These are phyloP conservation scores for Hypomontagnella submonticulosa DNA, from an alignment of 495 filamentous ascomycete species.

Conservation along the genomic window DNA sequence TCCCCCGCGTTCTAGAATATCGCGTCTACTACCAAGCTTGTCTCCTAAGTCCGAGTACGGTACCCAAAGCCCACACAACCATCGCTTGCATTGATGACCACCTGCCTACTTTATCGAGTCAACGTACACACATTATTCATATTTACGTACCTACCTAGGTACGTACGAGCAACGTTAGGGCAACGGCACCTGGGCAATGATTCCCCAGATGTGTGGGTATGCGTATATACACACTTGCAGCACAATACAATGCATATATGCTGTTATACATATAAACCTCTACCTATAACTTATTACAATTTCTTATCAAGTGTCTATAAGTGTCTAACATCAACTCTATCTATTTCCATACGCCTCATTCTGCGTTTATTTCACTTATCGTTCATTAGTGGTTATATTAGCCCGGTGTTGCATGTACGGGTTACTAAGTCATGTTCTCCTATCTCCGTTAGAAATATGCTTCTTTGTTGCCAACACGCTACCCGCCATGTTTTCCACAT, in stretches of 20 bases:
- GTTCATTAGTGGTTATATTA: too few relatives aligned
- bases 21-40: constrained; percentile 25
- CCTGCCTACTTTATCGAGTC: constrained; percentile 9
- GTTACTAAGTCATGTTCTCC: neutral
- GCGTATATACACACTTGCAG: neutral
- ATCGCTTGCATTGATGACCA: constrained; percentile 12
- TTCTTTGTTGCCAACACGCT: neutral
- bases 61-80: neutral
- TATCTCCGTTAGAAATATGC: neutral
- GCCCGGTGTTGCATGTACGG: too few relatives aligned
- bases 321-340: too few relatives aligned
- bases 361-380: too few relatives aligned
- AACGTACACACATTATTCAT: neutral
- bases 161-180: neutral
- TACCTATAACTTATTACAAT: too few relatives aligned
- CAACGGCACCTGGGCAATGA: too few relatives aligned
- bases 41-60: constrained; percentile 43
- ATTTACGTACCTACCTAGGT: neutral
- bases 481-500: neutral
- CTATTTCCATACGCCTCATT: too few relatives aligned
- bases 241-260: too few relatives aligned
- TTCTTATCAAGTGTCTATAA: too few relatives aligned
- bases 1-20: constrained; percentile 29
- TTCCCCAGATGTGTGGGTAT: too few relatives aligned
- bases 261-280: too few relatives aligned